phyloP scores from a whole-genome alignment of 768 basidiomycete genomes.

The Gymnopilus dilepis region DNA sequence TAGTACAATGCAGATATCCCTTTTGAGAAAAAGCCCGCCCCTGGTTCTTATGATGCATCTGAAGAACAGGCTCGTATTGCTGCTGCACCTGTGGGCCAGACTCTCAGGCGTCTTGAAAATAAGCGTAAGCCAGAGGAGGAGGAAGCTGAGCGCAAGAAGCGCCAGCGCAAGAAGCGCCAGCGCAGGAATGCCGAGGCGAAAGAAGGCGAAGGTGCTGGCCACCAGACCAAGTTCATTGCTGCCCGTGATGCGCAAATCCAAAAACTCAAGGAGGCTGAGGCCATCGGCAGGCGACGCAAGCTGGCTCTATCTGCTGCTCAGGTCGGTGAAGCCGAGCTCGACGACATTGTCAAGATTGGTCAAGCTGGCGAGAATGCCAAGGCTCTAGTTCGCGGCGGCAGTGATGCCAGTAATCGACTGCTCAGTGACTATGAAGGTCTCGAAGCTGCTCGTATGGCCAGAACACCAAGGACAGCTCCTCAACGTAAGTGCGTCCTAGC shows the following conservation, averaged over 20 bases:
- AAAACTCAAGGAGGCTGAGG: slow-evolving; percentile 96
- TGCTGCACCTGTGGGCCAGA: slow-evolving; percentile 90
- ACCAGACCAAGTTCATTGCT: slow-evolving; percentile 95
- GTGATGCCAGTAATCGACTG: slow-evolving; percentile 83
- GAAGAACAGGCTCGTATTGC: slow-evolving; percentile 90
- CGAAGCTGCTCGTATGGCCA: slow-evolving; percentile 86
- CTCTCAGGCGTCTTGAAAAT: slow-evolving; percentile 90
- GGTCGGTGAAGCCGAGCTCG: slow-evolving; percentile 92
- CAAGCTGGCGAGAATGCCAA: slow-evolving; percentile 90
- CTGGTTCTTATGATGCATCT: slow-evolving; percentile 96
- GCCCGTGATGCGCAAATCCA: slow-evolving; percentile 98
- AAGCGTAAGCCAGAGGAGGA: slow-evolving; percentile 95
- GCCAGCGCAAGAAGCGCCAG: slow-evolving; percentile 70
- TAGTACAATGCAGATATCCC: slow-evolving; percentile 99
- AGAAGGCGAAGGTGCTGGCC: slow-evolving; percentile 61
- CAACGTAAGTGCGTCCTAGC: slow-evolving; percentile 67
- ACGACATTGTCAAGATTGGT: slow-evolving; percentile 99
- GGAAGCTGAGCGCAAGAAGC: slow-evolving; percentile 92
- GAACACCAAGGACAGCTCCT: slow-evolving; percentile 95
- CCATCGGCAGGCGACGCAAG: slow-evolving; percentile 86
- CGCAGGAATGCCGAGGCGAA: slow-evolving; percentile 67
- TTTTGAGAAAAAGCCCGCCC: slow-evolving; percentile 94
- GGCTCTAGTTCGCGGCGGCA: slow-evolving; percentile 82
- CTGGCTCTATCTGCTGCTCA: slow-evolving; percentile 87
- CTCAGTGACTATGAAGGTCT: slow-evolving; percentile 93